Evolutionary conservation across 1,139 yeast genomes (phyloP).

Genomic region (Zygotorulaspora mrakii): DNA sequence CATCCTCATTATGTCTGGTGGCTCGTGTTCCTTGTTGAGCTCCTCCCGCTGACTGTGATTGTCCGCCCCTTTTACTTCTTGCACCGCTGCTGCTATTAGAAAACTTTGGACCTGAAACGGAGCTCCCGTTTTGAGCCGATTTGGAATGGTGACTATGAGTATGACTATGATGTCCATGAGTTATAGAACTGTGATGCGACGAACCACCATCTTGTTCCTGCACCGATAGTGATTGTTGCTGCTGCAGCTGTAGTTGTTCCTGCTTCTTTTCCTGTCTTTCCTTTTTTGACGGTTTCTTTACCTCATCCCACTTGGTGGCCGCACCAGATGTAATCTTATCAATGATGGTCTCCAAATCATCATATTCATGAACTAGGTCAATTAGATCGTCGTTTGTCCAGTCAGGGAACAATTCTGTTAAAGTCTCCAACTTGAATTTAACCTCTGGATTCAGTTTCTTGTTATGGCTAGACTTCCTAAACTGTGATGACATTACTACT

Average conservation of each 20-base stretch:
- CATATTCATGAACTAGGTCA: slow-evolving; percentile 69
- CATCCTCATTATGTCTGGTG: slow-evolving; percentile 17
- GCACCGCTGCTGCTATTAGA: slow-evolving; percentile 11
- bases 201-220: slow-evolving; percentile 14
- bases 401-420: slow-evolving; percentile 87
- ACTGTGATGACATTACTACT: slow-evolving; percentile 25
- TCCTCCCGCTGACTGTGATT: slow-evolving; percentile 7
- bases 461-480: slow-evolving; percentile 25
- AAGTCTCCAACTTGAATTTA: slow-evolving; percentile 51
- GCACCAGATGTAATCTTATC: slow-evolving; percentile 83
- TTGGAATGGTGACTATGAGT: slow-evolving; percentile 43
- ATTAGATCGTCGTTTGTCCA: slow-evolving; percentile 87
- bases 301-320: slow-evolving; percentile 61
- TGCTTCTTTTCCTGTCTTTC: slow-evolving; percentile 40
- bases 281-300: slow-evolving; percentile 50
- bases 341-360: slow-evolving; percentile 74
- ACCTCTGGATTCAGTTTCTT: slow-evolving; percentile 41
- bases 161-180: slow-evolving; percentile 63
- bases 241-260: slow-evolving; percentile 25
- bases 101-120: slow-evolving; percentile 6
- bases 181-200: slow-evolving; percentile 41
- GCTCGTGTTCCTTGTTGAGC: slow-evolving; percentile 16
- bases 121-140: slow-evolving; percentile 17
- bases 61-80: slow-evolving; percentile 15
- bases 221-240: slow-evolving; percentile 18